These are phyloP conservation scores for Paraphoma sp. DNA, from an alignment of 2,329 filamentous ascomycete genomes.

Conservation along the genomic window DNA sequence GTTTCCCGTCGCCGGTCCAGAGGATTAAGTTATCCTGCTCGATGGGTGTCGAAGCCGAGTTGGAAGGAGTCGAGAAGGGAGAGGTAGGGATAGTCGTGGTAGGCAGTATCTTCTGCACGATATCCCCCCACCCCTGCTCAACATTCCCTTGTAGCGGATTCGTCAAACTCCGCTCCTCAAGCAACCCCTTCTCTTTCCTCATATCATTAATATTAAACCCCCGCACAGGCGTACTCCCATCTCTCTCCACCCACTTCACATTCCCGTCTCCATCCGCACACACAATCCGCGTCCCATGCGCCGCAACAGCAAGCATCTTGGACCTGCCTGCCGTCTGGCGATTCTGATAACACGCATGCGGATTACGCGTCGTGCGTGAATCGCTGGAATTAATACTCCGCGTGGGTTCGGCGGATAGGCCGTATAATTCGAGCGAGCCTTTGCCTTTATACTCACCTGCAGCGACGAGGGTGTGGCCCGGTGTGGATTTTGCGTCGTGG, in stretches of 20 bases:
- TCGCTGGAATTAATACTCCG: slow-evolving; percentile 39
- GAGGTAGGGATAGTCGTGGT: slow-evolving; percentile 30
- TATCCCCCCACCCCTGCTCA: slow-evolving; percentile 62
- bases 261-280: slow-evolving; percentile 84
- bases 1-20: slow-evolving; percentile 82
- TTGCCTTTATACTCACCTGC: slow-evolving; percentile 92
- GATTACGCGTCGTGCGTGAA: slow-evolving; percentile 44
- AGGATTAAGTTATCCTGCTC: slow-evolving; percentile 73
- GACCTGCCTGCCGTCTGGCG: slow-evolving; percentile 81
- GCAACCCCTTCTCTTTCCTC: no score
- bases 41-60: background rate
- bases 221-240: slow-evolving; percentile 67
- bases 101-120: slow-evolving; percentile 80
- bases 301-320: slow-evolving; percentile 80
- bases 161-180: no score
- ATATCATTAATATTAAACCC: slow-evolving; percentile 64
- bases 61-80: no score
- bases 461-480: slow-evolving; percentile 74
- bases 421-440: slow-evolving; percentile 88
- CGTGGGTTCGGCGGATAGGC: slow-evolving; percentile 55
- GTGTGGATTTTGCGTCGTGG: slow-evolving; percentile 59
- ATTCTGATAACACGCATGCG: slow-evolving; percentile 62
- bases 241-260: slow-evolving; percentile 89
- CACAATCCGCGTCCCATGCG: slow-evolving; percentile 82
- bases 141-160: slow-evolving; percentile 9